phyloP scores from a whole-genome alignment of 2,329 filamentous ascomycete genomes.

The Trichoderma afroharzianum region DNA sequence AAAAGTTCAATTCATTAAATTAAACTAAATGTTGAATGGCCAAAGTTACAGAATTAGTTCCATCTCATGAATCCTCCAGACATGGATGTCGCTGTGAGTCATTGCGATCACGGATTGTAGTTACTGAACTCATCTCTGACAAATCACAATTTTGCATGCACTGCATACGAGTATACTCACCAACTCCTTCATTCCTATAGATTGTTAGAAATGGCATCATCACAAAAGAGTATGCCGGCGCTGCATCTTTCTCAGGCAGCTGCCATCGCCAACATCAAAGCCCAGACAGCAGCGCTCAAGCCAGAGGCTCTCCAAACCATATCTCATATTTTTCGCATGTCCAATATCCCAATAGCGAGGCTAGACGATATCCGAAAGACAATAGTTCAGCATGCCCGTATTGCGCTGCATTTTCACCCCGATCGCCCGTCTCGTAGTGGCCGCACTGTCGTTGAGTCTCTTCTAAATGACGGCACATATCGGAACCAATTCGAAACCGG shows the following conservation, averaged over 20 bases:
- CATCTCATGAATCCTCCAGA: background rate
- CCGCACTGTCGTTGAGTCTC: constrained; percentile 15
- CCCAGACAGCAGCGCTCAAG: background rate
- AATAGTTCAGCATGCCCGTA: constrained; percentile 15
- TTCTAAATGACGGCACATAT: constrained; percentile 19
- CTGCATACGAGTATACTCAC: too few relatives aligned
- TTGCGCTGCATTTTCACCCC: constrained; percentile 23
- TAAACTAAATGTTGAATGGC: background rate
- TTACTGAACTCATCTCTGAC: background rate
- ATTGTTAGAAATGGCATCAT: background rate
- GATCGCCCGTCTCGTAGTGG: constrained; percentile 19
- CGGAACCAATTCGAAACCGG: constrained; percentile 23
- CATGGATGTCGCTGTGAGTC: background rate
- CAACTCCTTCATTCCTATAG: background rate
- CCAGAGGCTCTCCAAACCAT: background rate
- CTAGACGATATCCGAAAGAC: background rate
- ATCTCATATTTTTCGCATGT: constrained; percentile 11
- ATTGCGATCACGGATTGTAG: background rate
- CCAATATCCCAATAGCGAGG: background rate
- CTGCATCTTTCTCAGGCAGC: constrained; percentile 3
- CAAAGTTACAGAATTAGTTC: background rate
- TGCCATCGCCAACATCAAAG: constrained; percentile 10
- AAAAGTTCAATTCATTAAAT: background rate
- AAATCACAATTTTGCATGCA: background rate
- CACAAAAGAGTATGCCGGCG: background rate